A percentile compares a stretch with the other conserved stretches of the same genome.
Conservation (phyloP, 345 rosid genomes). For the Rhizophora apiculata region DNA sequence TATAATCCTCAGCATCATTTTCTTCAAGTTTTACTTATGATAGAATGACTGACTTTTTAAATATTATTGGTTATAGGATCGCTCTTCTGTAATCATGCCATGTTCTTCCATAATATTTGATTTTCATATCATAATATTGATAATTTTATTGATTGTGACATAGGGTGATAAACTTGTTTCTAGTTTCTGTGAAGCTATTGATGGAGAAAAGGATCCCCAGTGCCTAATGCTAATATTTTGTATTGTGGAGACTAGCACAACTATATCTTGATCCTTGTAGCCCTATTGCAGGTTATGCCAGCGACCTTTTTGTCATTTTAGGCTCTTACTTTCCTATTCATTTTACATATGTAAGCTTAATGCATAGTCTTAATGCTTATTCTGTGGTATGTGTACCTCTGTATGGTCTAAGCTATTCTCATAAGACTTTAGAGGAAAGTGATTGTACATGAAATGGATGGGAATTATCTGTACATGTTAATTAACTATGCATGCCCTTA, state of each 20-base stretch:
- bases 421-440: neutral
- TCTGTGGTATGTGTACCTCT: neutral
- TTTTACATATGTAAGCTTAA: conserved; percentile 82
- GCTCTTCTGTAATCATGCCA: too few species aligned
- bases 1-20: conserved; percentile 28
- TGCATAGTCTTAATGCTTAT: neutral
- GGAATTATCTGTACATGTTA: too few species aligned
- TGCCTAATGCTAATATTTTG: conserved; percentile 78
- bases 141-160: conserved; percentile 11
- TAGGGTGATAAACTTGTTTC: conserved; percentile 60
- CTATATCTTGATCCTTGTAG: conserved; percentile 64
- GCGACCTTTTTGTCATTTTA: conserved; percentile 59
- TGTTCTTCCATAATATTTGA: too few species aligned
- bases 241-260: conserved; percentile 60
- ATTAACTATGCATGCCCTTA: neutral
- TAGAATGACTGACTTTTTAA: neutral
- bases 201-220: conserved; percentile 87
- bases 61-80: neutral
- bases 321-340: conserved; percentile 84
- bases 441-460: neutral
- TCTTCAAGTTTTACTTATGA: conserved; percentile 7
- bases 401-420: neutral
- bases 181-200: conserved; percentile 70
- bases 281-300: conserved; percentile 52
- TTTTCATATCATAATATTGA: conserved; percentile 8